phyloP scores from a whole-genome alignment of 1,139 yeast genomes.

The Neolecta irregularis region DNA sequence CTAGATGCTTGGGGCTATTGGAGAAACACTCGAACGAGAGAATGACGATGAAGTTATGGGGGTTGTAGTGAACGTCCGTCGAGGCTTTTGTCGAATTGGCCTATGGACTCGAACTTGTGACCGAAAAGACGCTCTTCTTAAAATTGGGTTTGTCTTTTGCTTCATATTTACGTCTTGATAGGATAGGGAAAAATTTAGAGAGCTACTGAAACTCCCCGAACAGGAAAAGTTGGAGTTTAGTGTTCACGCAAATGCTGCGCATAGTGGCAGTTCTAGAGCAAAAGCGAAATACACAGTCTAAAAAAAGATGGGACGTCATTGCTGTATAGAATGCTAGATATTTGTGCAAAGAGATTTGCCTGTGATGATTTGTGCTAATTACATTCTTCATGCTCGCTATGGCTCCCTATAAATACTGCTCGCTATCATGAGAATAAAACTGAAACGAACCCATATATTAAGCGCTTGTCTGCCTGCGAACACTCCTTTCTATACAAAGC shows the following conservation, averaged over 20 bases:
- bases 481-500: too few species aligned
- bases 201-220: slow-evolving; percentile 52
- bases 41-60: slow-evolving; percentile 70
- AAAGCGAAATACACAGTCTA: too few species aligned
- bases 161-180: not conserved
- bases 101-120: slow-evolving; percentile 84
- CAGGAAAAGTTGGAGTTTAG: slow-evolving; percentile 62
- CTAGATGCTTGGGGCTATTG: slow-evolving; percentile 67
- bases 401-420: too few species aligned
- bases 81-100: slow-evolving; percentile 68
- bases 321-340: too few species aligned
- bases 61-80: slow-evolving; percentile 78
- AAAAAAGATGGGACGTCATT: too few species aligned
- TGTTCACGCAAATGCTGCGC: slow-evolving; percentile 33
- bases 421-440: too few species aligned
- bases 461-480: too few species aligned
- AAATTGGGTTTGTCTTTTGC: slow-evolving; percentile 38
- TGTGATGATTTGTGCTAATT: too few species aligned
- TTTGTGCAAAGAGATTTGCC: too few species aligned
- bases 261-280: slow-evolving; percentile 18
- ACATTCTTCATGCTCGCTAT: too few species aligned
- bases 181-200: slow-evolving; percentile 38
- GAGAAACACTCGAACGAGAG: slow-evolving; percentile 67
- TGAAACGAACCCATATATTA: too few species aligned
- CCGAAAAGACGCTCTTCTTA: slow-evolving; percentile 33